Base-by-base conservation (phyloP, 2,329 filamentous ascomycete genomes). In the Neonectria ditissima region DNA sequence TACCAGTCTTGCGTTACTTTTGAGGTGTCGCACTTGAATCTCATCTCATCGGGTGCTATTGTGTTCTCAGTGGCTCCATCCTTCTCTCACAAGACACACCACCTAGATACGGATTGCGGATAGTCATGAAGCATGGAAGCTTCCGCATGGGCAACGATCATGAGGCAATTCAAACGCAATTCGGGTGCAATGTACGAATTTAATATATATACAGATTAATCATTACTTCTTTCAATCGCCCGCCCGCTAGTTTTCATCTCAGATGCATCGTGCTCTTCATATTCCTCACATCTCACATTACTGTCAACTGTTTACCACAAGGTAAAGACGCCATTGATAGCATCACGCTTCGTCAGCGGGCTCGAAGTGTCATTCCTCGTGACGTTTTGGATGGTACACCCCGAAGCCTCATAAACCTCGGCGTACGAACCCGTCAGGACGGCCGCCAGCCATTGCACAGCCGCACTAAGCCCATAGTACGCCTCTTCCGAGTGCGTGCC, bases 331-430 rank as follows among this genome's bases (percentile, higher is more conserved):
- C 61, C 61, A 18, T 63, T 69, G 0, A 52, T 41, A 14, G 37
- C 48, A 5, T 50, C 39, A 1, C 69, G 59, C 55, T 65, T 68
- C 55, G 3, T 67, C 14, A 69, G n/a, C 0, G 62, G 30, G 22
- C 51, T 47, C 2, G 47, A 37, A 3, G 67, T 71, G 3, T 50
- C 51, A 4, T 73, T 71, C 26, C 60, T 63, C 0, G 69, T 73
- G 0, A 73, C 62, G 5, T 71, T 73, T 47, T 67, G 58, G 3
- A 73, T 37, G 2, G 70, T 73, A 5, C 70, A 73, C 2, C 70
- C 69, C 26, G 65, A 63, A 1, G 62, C 61, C 5, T 67, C 43
- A 4, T 68, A 71, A 2, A 14, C 11, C 3, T 59, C 26, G 0
- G 59, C 62, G 32, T 73, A 63, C 3, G 44, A 32, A 0, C 67